Conservation (phyloP, 2,329 filamentous ascomycete genomes). For the Leptographium lundbergii region DNA sequence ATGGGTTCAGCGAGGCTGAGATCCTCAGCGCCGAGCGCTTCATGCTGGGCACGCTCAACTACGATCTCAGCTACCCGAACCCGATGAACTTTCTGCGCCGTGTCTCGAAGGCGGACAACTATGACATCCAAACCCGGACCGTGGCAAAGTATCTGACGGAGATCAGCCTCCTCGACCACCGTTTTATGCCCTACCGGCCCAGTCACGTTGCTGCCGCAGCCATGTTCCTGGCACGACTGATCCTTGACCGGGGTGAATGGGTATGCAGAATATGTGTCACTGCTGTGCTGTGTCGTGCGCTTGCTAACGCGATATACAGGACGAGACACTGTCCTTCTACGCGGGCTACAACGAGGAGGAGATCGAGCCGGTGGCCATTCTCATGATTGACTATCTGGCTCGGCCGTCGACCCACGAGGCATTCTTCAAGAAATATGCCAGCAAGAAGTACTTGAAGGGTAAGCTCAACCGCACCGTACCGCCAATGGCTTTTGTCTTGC, state of each 20-base stretch:
- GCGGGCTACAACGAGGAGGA: slow-evolving; percentile 88
- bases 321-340: slow-evolving; percentile 74
- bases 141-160: slow-evolving; percentile 97
- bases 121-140: slow-evolving; percentile 95
- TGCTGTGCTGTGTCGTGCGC: slow-evolving; percentile 4
- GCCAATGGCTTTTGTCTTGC: too few relatives aligned
- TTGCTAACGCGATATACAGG: slow-evolving; percentile 7
- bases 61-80: slow-evolving; percentile 96
- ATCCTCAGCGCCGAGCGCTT: slow-evolving; percentile 96
- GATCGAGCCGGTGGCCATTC: slow-evolving; percentile 78
- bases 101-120: slow-evolving; percentile 98
- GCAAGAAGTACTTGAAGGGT: slow-evolving; percentile 99
- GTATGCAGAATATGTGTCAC: slow-evolving; percentile 32
- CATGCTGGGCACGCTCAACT: slow-evolving; percentile 80
- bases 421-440: slow-evolving; percentile 99
- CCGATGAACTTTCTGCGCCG: slow-evolving; percentile 99
- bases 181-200: slow-evolving; percentile 80
- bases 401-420: slow-evolving; percentile 87
- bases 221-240: slow-evolving; percentile 89
- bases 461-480: too few relatives aligned
- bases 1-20: slow-evolving; percentile 89
- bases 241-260: slow-evolving; percentile 86
- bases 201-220: slow-evolving; percentile 84
- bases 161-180: slow-evolving; percentile 88
- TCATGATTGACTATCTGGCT: slow-evolving; percentile 95